Evolutionary conservation across 2,329 filamentous ascomycete genomes (phyloP), one percentile per base, ranked within the genome.

Genomic region (Talaromyces rugulosus): DNA sequence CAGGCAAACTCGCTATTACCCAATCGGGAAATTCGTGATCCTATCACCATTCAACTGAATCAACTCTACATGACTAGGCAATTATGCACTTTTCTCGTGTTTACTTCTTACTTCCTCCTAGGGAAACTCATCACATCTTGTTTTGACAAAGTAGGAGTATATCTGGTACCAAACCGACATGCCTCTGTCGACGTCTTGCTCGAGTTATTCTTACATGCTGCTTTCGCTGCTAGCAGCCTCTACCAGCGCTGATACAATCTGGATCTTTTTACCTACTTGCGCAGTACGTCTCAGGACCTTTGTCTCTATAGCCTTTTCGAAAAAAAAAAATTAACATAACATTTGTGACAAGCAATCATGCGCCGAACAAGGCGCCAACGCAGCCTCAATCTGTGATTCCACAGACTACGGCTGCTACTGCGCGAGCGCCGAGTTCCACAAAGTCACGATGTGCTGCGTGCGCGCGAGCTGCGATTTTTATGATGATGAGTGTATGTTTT

Each of bases 331-430:
- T 23, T 23, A 23, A 23, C 23, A 23, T 23, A 23, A 23, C 23
- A 23, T 23, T 23, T 18, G 7, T n/a, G 6, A 18, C 28, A 11
- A 62, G 60, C 60, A 62, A 62, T 28, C 50, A 47, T 58, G 60
- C 54, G 44, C 55, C 30, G 9, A 11, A 54, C 8, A 47, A 28
- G 60, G 23, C 28, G 28, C 60, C 33, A 50, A n/a, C 12, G 40
- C 16, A 11, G 36, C 12, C 33, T 12, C 55, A n/a, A 23, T 23
- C 27, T 62, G 55, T n/a, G 28, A 31, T 27, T 62, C 60, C 2
- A 55, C 60, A 36, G 60, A 62, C 36, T 62, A 62, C 16, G 51
- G 34, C 34, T 62, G 60, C 18, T 47, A 53, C 5, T 62, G 60
- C 50, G 31, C 23, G 18, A 58, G 44, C 47, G 8, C 34, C 28